These are phyloP conservation scores for Corynespora cassiicola DNA, from an alignment of 2,329 filamentous ascomycete genomes.

Conservation along the genomic window DNA sequence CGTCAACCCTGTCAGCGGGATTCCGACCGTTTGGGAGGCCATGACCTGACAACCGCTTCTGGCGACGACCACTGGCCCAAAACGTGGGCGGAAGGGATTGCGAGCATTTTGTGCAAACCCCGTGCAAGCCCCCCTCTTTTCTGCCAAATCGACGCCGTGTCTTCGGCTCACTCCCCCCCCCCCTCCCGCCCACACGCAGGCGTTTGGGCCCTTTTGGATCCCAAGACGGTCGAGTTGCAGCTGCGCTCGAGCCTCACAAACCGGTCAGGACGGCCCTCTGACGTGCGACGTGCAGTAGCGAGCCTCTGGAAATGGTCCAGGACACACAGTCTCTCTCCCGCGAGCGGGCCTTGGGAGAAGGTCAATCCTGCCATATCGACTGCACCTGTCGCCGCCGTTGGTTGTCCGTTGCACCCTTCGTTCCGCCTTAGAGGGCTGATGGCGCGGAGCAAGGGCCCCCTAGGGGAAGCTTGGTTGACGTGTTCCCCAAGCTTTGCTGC, in stretches of 20 bases:
- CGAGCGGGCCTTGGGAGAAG: too few species aligned
- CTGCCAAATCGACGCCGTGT: constrained; percentile 27
- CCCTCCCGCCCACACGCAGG: too few species aligned
- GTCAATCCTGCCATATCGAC: constrained; percentile 4
- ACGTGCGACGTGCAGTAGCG: constrained; percentile 16
- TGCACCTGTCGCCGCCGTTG: constrained; percentile 9
- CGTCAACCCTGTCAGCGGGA: constrained; percentile 14
- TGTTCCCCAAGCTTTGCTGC: constrained; percentile 36
- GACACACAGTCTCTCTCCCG: too few species aligned
- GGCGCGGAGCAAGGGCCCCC: constrained; percentile 8
- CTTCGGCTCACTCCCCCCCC: constrained; percentile 22
- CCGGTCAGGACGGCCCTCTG: constrained; percentile 22
- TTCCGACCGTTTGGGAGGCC: constrained; percentile 22
- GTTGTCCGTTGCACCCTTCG: constrained; percentile 8
- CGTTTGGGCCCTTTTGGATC: too few species aligned
- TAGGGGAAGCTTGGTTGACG: constrained; percentile 35
- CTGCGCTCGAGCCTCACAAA: constrained; percentile 24
- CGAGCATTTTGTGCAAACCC: constrained; percentile 10
- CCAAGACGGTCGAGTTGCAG: constrained; percentile 15
- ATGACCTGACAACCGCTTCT: constrained; percentile 13
- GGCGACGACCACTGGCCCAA: constrained; percentile 7
- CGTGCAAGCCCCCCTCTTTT: constrained; percentile 5
- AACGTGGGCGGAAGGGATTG: constrained; percentile 19
- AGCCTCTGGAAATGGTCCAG: too few species aligned
- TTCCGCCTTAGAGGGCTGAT: constrained; percentile 19